A percentile compares a stretch with the other conserved stretches of the same genome.
phyloP scores from a whole-genome alignment of 179 eudicot genomes.

The Amaranthus tricolor region DNA sequence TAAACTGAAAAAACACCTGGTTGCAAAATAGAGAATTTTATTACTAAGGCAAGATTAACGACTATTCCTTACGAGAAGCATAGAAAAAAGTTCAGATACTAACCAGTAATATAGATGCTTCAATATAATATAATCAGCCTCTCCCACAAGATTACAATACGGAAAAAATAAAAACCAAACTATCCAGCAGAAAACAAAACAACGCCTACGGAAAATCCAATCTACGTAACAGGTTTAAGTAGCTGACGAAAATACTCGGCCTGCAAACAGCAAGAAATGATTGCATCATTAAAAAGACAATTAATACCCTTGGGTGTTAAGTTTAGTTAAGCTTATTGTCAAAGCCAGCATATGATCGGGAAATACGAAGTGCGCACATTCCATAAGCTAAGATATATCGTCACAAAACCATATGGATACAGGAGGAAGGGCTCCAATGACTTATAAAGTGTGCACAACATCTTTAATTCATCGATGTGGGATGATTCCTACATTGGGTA shows the following conservation, averaged over 20 bases:
- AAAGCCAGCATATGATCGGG: no score
- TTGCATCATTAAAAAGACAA: slow-evolving; percentile 3
- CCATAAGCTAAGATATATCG: no score
- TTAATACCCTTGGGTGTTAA: no score
- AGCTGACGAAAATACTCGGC: slow-evolving; percentile 80
- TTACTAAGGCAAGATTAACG: background rate
- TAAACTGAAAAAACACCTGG: slow-evolving; percentile 38
- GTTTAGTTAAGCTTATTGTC: no score
- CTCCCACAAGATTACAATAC: slow-evolving; percentile 31
- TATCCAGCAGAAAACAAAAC: slow-evolving; percentile 34
- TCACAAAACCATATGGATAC: no score
- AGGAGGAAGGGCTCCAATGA: no score
- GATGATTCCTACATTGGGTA: no score
- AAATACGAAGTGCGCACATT: no score
- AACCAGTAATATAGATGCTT: slow-evolving; percentile 41
- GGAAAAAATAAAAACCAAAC: slow-evolving; percentile 33
- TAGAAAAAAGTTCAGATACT: slow-evolving; percentile 10
- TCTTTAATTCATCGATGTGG: no score
- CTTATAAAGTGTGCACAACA: no score
- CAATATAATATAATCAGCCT: slow-evolving; percentile 28
- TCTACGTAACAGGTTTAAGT: slow-evolving; percentile 87
- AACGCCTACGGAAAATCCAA: slow-evolving; percentile 30
- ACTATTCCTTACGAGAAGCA: background rate
- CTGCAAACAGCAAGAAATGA: slow-evolving; percentile 39
- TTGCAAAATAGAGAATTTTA: slow-evolving; percentile 15